Evolutionary conservation across 2,329 filamentous ascomycete genomes (phyloP).

Genomic region (Microcyclospora tardicrescens): DNA sequence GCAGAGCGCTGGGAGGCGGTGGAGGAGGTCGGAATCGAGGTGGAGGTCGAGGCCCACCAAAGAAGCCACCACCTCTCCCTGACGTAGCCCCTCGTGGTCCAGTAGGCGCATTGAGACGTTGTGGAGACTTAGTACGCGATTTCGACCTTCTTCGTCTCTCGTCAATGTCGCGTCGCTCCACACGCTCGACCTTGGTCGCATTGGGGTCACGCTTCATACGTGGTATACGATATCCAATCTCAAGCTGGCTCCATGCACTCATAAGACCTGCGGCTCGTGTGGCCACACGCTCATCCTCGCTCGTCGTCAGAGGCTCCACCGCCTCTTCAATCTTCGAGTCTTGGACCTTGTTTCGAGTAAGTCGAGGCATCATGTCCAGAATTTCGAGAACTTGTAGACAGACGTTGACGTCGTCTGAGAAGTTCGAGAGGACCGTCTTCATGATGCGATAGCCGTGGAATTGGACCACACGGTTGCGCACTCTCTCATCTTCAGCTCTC

Average conservation of each 20-base stretch:
- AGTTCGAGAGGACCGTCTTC: slow-evolving; percentile 72
- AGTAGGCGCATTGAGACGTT: slow-evolving; percentile 35
- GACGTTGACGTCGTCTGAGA: slow-evolving; percentile 80
- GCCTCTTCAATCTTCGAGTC: slow-evolving; percentile 88
- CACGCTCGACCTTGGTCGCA: slow-evolving; percentile 48
- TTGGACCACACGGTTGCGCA: slow-evolving; percentile 76
- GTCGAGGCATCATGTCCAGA: slow-evolving; percentile 71
- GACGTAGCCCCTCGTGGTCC: slow-evolving; percentile 41
- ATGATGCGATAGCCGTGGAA: slow-evolving; percentile 97
- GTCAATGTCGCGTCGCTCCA: slow-evolving; percentile 43
- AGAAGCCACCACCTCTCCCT: slow-evolving; percentile 48
- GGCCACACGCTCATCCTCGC: slow-evolving; percentile 55
- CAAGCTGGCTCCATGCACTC: slow-evolving; percentile 76
- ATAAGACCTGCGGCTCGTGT: slow-evolving; percentile 58
- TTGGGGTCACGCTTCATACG: slow-evolving; percentile 73
- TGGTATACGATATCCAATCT: slow-evolving; percentile 85
- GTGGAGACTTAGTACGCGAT: slow-evolving; percentile 36
- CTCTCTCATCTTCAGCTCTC: slow-evolving; percentile 70
- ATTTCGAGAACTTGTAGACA: slow-evolving; percentile 82
- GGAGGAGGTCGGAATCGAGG: slow-evolving; percentile 30
- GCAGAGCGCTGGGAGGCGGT: slow-evolving; percentile 43
- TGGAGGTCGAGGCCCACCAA: slow-evolving; percentile 38
- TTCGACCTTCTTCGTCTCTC: slow-evolving; percentile 36
- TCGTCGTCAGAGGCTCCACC: slow-evolving; percentile 54
- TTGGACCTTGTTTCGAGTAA: slow-evolving; percentile 93